A percentile compares a stretch with the other conserved stretches of the same genome.
Evolutionary conservation across 495 filamentous ascomycete species (phyloP).

Genomic region (Umbilicaria muhlenbergii): DNA sequence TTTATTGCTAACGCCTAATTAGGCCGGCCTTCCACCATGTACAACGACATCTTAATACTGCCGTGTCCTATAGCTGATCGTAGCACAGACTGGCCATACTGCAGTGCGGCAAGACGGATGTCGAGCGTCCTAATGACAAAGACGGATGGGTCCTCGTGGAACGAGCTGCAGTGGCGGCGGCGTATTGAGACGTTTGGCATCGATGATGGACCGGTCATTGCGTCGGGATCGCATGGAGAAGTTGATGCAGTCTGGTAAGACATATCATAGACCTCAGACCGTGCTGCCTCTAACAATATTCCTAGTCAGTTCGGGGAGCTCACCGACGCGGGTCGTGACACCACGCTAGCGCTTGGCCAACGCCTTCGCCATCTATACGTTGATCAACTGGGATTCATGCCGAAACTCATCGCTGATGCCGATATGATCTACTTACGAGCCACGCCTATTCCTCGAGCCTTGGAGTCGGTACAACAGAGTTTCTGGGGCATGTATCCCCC

Average conservation of each 20-base stretch:
- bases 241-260: slow-evolving; percentile 60
- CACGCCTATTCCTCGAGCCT: slow-evolving; percentile 68
- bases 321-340: slow-evolving; percentile 73
- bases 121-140: slow-evolving; percentile 50
- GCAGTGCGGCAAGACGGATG: slow-evolving; percentile 56
- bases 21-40: slow-evolving; percentile 66
- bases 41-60: slow-evolving; percentile 13
- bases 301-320: slow-evolving; percentile 64
- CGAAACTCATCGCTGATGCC: slow-evolving; percentile 41
- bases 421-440: slow-evolving; percentile 73
- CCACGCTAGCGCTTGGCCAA: slow-evolving; percentile 64
- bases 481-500: slow-evolving; percentile 82
- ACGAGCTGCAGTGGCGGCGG: slow-evolving; percentile 58
- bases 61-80: background rate
- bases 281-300: background rate
- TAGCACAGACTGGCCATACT: slow-evolving; percentile 79
- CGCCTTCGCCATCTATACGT: slow-evolving; percentile 76
- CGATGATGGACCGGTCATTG: slow-evolving; percentile 53
- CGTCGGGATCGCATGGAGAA: slow-evolving; percentile 47
- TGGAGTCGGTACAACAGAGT: slow-evolving; percentile 79
- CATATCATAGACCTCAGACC: background rate
- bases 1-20: background rate
- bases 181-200: slow-evolving; percentile 66
- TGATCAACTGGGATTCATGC: slow-evolving; percentile 75
- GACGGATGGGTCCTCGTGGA: slow-evolving; percentile 42